Percentiles rank a stretch among this genome's conserved stretches.
Conservation (phyloP, 441 rosid genomes). For the Pelargonium cotyledonis region DNA sequence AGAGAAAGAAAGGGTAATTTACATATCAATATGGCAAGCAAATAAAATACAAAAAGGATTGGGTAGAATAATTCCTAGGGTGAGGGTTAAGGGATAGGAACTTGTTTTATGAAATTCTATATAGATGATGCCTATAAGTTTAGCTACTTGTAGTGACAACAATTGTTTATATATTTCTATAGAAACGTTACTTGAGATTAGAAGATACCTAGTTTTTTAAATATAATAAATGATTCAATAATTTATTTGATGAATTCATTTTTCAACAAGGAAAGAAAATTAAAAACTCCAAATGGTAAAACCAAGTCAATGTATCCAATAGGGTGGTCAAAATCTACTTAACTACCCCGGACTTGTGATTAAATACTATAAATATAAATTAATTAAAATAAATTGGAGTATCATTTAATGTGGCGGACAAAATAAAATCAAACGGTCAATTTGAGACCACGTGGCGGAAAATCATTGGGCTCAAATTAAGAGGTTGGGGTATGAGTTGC, state of each 20-base stretch:
- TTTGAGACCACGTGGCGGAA: neutral
- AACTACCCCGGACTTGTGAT: constrained; percentile 2
- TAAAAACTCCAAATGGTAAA: neutral
- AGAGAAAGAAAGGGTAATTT: no score
- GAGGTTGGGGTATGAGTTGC: neutral
- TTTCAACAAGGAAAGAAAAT: neutral
- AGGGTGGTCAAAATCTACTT: neutral
- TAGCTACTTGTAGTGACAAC: neutral
- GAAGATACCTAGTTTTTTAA: neutral
- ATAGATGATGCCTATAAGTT: neutral
- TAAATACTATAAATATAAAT: neutral
- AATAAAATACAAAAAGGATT: no score
- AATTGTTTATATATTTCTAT: neutral
- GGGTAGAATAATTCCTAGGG: neutral
- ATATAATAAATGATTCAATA: no score
- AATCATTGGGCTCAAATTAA: neutral
- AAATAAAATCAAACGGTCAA: neutral
- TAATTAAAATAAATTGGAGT: neutral
- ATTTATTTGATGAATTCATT: no score
- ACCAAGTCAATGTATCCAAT: neutral
- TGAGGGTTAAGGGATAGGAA: neutral
- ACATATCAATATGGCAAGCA: no score
- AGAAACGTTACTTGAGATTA: neutral
- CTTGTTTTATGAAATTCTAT: neutral
- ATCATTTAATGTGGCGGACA: neutral